These are phyloP conservation scores for Tolypocladium ovalisporum DNA, from an alignment of 2,329 filamentous ascomycete genomes.

Conservation along the genomic window DNA sequence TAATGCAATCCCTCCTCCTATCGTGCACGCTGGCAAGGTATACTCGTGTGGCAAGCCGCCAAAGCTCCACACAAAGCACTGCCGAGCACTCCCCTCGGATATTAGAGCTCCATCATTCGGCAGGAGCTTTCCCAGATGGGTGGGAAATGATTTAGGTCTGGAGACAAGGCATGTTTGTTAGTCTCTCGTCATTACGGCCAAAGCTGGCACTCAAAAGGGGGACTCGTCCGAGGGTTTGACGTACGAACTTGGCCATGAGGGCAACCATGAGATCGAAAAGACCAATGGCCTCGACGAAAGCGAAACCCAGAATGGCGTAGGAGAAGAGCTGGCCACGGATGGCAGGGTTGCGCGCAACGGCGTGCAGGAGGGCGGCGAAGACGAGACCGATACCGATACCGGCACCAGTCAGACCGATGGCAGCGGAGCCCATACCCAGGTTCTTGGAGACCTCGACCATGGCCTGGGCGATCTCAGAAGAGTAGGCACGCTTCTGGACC, in stretches of 20 bases:
- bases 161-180: constrained; percentile 3
- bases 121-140: constrained; percentile 22
- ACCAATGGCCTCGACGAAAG: constrained; percentile 88
- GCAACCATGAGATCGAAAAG: constrained; percentile 86
- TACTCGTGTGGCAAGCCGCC: constrained; percentile 14
- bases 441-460: constrained; percentile 88
- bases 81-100: constrained; percentile 16
- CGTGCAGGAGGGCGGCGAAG: constrained; percentile 80
- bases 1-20: constrained; percentile 26
- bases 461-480: constrained; percentile 77
- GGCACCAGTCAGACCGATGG: constrained; percentile 85
- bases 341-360: constrained; percentile 87
- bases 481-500: constrained; percentile 65
- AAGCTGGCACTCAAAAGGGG: background rate
- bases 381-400: constrained; percentile 95
- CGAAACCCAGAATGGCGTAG: constrained; percentile 91
- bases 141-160: constrained; percentile 26
- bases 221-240: constrained; percentile 19
- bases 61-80: constrained; percentile 15
- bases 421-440: constrained; percentile 79
- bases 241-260: constrained; percentile 85
- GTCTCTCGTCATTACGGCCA: background rate
- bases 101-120: constrained; percentile 24
- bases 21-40: constrained; percentile 19
- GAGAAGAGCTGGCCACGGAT: constrained; percentile 94